Conservation (phyloP, 75 land plant genomes). For the Larix kaempferi region DNA sequence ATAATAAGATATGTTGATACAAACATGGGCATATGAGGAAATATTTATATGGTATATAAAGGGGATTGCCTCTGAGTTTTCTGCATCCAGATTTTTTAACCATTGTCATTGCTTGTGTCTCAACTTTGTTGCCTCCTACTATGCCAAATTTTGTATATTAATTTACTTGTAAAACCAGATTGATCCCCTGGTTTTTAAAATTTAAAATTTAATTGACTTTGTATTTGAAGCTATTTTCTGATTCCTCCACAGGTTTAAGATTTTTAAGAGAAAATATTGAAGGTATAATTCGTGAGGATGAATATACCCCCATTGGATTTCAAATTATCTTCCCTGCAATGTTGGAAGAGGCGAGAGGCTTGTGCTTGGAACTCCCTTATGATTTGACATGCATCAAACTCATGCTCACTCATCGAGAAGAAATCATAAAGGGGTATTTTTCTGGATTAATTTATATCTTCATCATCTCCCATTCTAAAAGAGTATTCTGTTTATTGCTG, state of each 20-base stretch:
- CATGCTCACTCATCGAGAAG: constrained; percentile 24
- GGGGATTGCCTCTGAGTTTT: too few relatives aligned
- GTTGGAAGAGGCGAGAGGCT: constrained; percentile 35
- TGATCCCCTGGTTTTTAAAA: not conserved
- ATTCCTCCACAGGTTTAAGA: constrained; percentile 9
- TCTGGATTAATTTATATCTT: constrained; percentile 1
- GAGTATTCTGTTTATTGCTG: not conserved
- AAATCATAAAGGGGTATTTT: constrained; percentile 32
- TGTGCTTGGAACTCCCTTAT: constrained; percentile 28
- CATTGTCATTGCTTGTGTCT: not conserved
- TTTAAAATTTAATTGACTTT: not conserved
- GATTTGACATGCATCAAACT: constrained; percentile 9
- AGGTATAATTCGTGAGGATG: constrained; percentile 18
- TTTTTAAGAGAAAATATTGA: constrained; percentile 19
- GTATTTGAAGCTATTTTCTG: not conserved
- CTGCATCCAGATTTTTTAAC: too few relatives aligned
- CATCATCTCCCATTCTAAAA: not conserved
- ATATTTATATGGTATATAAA: too few relatives aligned
- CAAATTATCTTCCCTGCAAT: constrained; percentile 50
- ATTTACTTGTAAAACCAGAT: not conserved
- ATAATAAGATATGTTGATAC: too few relatives aligned
- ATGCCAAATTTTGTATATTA: not conserved
- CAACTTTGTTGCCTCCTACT: not conserved
- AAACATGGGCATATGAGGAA: too few relatives aligned
- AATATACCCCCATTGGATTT: constrained; percentile 40